Base-by-base conservation (phyloP, 2,329 filamentous ascomycete species). In the Pyricularia sp. region DNA sequence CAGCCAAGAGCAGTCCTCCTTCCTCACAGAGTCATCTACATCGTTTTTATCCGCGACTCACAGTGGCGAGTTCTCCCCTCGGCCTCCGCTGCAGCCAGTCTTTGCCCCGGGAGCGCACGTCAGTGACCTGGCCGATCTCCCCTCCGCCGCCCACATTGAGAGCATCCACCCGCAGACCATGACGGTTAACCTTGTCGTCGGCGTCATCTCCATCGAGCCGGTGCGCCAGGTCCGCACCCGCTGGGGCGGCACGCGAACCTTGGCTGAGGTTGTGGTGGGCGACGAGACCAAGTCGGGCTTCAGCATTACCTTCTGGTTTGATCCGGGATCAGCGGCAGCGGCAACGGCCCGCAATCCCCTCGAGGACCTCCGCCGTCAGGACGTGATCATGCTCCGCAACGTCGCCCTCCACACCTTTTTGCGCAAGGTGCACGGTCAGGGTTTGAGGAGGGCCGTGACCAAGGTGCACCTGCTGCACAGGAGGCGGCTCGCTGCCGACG, bases 241-340 rank as follows among this genome's bases (percentile, higher is more conserved):
- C 53, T 87, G 83, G 77, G 84, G 87, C 30, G 75, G 77, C 12
- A 78, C 79, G 7, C 80, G 88, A 63, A 83, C 89, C 6, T 80
- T 96, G 3, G 78, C 93, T 55, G 91, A 96, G 74, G 75, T 94
- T 2, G 78, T 93, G 1, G 85, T 97, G 0, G 93, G 90, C 5
- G 93, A 97, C 73, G 90, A 96, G 63, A 96, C 92, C 0, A 84
- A 82, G 68, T 84, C 90, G 0, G 89, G 88, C 2, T 96, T 97
- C 75, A 85, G 82, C 31, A 80, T 97, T 65, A 93, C 89, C 2
- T 91, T 96, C 73, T 97, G 93, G 93, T 78, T 96, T 1, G 68
- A 44, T 13, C 19, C 22, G 4, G 4, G 31, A 5, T 2, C 62
- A 10, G 31, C 62, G 2, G 22, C 64, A 3, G 68, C 78, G 70